Conservation (phyloP, 1,139 yeast genomes). For the Sugiyamaella japonica region DNA sequence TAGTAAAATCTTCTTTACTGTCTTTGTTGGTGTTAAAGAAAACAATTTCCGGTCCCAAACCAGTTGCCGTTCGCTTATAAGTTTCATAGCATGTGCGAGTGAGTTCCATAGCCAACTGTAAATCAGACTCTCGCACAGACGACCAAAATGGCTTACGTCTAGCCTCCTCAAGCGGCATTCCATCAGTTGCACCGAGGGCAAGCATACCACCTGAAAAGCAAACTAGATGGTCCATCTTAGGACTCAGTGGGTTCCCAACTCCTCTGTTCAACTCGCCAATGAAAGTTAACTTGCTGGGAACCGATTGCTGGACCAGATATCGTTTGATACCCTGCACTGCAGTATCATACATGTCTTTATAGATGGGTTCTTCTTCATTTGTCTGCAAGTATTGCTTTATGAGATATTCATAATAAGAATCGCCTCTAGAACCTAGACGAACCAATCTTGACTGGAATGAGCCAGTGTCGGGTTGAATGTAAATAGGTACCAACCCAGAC, state of each 20-base stretch:
- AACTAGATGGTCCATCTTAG: conserved; percentile 91
- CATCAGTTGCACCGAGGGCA: conserved; percentile 88
- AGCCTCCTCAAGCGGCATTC: conserved; percentile 57
- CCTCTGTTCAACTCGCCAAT: conserved; percentile 82
- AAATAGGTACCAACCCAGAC: conserved; percentile 83
- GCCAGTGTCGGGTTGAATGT: conserved; percentile 73
- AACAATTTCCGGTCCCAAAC: conserved; percentile 86
- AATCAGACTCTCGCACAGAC: conserved; percentile 52
- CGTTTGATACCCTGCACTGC: conserved; percentile 72
- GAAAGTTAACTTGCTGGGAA: conserved; percentile 63
- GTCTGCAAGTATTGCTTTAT: conserved; percentile 87
- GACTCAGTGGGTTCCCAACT: conserved; percentile 55
- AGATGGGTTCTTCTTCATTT: conserved; percentile 57
- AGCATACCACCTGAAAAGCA: conserved; percentile 91
- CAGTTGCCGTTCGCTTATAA: conserved; percentile 73
- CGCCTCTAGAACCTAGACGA: conserved; percentile 88
- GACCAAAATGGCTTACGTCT: conserved; percentile 48
- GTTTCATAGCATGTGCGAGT: conserved; percentile 81
- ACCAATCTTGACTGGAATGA: conserved; percentile 62
- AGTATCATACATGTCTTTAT: conserved; percentile 73
- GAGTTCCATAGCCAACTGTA: conserved; percentile 69
- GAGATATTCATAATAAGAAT: conserved; percentile 87
- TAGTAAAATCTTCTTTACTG: conserved; percentile 55
- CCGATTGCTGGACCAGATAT: conserved; percentile 59
- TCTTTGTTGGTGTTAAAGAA: conserved; percentile 59